Percentiles rank a stretch among this genome's conserved stretches.
These are phyloP conservation scores for Capsella rubella DNA, from an alignment of 441 rosid genomes.

Conservation along the genomic window DNA sequence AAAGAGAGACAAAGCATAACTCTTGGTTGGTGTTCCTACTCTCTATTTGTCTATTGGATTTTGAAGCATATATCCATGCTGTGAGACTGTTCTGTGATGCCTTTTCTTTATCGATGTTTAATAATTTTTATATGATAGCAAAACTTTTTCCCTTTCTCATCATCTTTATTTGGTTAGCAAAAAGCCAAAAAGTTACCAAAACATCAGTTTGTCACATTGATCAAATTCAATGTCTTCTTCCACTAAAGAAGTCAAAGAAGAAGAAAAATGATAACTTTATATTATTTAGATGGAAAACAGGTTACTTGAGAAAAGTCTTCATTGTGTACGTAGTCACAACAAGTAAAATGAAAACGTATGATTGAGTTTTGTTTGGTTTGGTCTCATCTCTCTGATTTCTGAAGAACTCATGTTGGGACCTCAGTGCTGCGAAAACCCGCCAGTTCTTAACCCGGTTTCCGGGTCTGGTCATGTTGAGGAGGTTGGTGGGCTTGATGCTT, in stretches of 20 bases:
- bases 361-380: not conserved
- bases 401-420: constrained; percentile 51
- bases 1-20: constrained; percentile 19
- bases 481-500: constrained; percentile 62
- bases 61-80: not conserved
- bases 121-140: not conserved
- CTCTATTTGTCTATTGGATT: not conserved
- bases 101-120: constrained; percentile 6
- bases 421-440: constrained; percentile 73
- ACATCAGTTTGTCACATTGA: too few relatives aligned
- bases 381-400: not conserved
- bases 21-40: constrained; percentile 11
- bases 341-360: not conserved
- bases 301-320: too few relatives aligned
- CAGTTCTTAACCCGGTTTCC: constrained; percentile 44
- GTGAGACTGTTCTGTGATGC: constrained; percentile 7
- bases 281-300: too few relatives aligned
- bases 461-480: constrained; percentile 60
- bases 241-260: too few relatives aligned
- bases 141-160: too few relatives aligned
- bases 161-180: too few relatives aligned
- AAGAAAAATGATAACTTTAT: too few relatives aligned
- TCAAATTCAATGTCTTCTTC: too few relatives aligned
- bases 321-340: too few relatives aligned
- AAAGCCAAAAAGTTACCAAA: too few relatives aligned